phyloP scores from a whole-genome alignment of 2,329 filamentous ascomycete genomes.

The Penicillium polonicum region DNA sequence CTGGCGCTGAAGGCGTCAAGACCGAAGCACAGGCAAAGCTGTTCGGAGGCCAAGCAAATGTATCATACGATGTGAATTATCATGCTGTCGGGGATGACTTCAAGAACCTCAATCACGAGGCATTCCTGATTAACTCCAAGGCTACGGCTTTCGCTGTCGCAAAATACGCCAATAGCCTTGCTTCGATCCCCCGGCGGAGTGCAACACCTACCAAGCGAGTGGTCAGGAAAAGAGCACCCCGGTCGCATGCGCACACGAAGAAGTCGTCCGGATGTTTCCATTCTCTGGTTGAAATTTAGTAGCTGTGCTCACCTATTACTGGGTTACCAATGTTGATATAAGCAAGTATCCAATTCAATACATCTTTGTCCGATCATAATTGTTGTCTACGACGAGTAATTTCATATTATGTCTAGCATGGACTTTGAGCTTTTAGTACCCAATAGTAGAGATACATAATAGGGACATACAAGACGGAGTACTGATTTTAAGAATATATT shows the following conservation, averaged over 20 bases:
- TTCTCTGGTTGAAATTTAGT: slow-evolving; percentile 16
- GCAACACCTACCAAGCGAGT: slow-evolving; percentile 1
- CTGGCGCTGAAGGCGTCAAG: slow-evolving; percentile 75
- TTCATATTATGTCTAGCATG: neutral
- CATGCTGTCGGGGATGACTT: slow-evolving; percentile 54
- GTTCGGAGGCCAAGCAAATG: slow-evolving; percentile 69
- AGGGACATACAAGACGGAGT: neutral
- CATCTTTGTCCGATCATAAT: neutral
- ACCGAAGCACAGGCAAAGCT: slow-evolving; percentile 62
- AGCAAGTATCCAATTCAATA: neutral
- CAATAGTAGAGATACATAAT: neutral
- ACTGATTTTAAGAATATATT: neutral
- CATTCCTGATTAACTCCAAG: slow-evolving; percentile 28
- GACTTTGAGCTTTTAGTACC: neutral
- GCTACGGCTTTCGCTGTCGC: slow-evolving; percentile 30
- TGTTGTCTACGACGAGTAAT: neutral
- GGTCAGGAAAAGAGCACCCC: slow-evolving; percentile 2
- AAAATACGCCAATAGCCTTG: slow-evolving; percentile 27
- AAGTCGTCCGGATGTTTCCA: slow-evolving; percentile 25
- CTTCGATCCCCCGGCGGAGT: slow-evolving; percentile 20
- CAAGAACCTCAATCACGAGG: slow-evolving; percentile 50
- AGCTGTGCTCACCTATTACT: neutral
- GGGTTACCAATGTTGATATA: neutral
- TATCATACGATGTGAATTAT: slow-evolving; percentile 58
- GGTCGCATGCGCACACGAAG: slow-evolving; percentile 18